Evolutionary conservation across 805 yeast genomes (phyloP), one percentile per base, ranked within the genome.

Genomic region (Wickerhamiella vanderwaltii): DNA sequence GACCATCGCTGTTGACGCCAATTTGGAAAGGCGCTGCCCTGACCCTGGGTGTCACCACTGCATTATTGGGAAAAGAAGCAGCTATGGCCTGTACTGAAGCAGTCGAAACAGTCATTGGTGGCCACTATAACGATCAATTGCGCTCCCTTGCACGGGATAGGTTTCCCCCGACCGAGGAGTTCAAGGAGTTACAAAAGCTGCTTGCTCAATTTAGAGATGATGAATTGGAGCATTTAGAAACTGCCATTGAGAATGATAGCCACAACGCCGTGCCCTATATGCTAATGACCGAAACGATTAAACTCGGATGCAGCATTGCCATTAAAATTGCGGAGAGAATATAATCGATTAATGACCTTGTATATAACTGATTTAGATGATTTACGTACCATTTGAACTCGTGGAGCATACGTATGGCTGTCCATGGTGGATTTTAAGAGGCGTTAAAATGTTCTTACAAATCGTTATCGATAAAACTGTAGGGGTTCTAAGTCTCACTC

Each of bases 1-100:
- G 98, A 52, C 98, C 98, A 3, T 84, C 95, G 0, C 53, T 91
- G 12, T 61, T 91, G 30, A 87, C 97, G 0, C 98, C 98, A 1
- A 53, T 84, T 1, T 91, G 98, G 98, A 86, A 82, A 57, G 60
- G 73, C 0, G 97, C 96, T 3, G 97, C 98, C 0, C 68, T 80
- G 38, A 77, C 77, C 0, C 68, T 91, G 65, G 98, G 98, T 3
- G 74, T 75, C 1, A 80, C 78, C 1, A 91, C 97, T 0, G 96
- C 95, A 0, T 52, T 81, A 41, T 61, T 86, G 48, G 79, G 95
- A 13, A 84, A 85, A 55, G 95, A 88, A 57, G 96, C 95, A 2
- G 97, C 98, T 2, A 91, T 91, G 98, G 97, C 98, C 1, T 91
- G 98, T 59, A 91, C 98, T 0, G 97, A 87, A 46, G 97, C 97